phyloP scores from a whole-genome alignment of 805 yeast genomes.

The Scheffersomyces coipomensis region DNA sequence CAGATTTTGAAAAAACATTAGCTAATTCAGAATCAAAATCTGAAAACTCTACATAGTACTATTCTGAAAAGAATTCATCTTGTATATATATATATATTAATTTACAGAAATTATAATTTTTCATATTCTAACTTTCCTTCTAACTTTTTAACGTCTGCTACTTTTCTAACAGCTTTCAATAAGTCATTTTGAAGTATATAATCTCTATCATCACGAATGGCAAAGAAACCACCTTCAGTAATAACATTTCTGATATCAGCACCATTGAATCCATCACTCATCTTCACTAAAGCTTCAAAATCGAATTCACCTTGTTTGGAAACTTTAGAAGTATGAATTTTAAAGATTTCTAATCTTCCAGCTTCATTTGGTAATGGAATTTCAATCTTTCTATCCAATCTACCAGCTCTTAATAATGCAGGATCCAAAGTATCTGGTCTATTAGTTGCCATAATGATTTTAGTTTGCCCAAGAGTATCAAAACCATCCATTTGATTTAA shows the following conservation, averaged over 20 bases:
- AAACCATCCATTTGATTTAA: conserved; percentile 98
- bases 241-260: conserved; percentile 96
- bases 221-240: conserved; percentile 98
- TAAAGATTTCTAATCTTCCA: conserved; percentile 90
- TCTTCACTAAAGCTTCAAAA: conserved; percentile 94
- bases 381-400: conserved; percentile 95
- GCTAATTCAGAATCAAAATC: not conserved
- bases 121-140: conserved; percentile 96
- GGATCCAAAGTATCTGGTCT: conserved; percentile 98
- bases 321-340: conserved; percentile 84
- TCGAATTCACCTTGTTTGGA: conserved; percentile 94
- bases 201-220: conserved; percentile 96
- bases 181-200: conserved; percentile 89
- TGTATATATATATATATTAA: not conserved
- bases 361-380: conserved; percentile 94
- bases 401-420: conserved; percentile 94
- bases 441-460: conserved; percentile 98
- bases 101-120: conserved; percentile 55
- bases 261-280: conserved; percentile 99
- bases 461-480: conserved; percentile 93
- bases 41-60: not conserved
- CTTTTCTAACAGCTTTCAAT: conserved; percentile 98
- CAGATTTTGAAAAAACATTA: conserved; percentile 30
- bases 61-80: not conserved
- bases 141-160: conserved; percentile 92